Base-by-base conservation (phyloP, 306 rosid species). In the Cotoneaster glaucophyllus region DNA sequence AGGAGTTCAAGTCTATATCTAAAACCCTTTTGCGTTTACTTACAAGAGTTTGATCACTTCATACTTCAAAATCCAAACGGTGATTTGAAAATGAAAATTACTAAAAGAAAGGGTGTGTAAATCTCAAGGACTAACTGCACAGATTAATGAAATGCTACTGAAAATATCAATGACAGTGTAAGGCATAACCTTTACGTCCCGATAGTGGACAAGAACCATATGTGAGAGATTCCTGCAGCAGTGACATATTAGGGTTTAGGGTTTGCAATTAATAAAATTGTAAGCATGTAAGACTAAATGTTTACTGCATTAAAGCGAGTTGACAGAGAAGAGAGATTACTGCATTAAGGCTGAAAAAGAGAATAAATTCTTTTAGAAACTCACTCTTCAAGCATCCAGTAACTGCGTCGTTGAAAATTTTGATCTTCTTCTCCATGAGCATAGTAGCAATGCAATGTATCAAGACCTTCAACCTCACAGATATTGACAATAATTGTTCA, bases 351-450 rank as follows among this genome's bases (percentile, higher is more conserved):
- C 44, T 0, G 1, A 41, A 41, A 41, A 41, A 41, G 44, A 9
- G 44, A 41, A 41, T 41, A 21, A 66, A 41, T 39, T 37, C 19
- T 67, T 63, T 17, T 41, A 19, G 17, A 67, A 69, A 85, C 98
- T 87, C 82, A 93, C 98, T 86, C 89, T 74, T 90, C 93, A 24
- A 93, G 89, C 94, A 89, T 74, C 98, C 98, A 90, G 74, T 93
- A 93, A 73, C 91, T 89, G 74, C 96, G 93, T 67, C 98, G 89
- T 84, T 86, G 98, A 78, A 90, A 90, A 64, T 75, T 82, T 86
- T 89, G 86, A 43, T 90, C 74, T 64, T 87, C 94, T 85, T 93
- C 94, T 70, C 96, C 98, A 78, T 90, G 96, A 61, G 98, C 98
- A 82, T 93, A 93, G 82, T 93, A 93, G 83, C 98, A 93, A 69